Evolutionary conservation across 768 basidiomycete species (phyloP), one percentile per base, ranked within the genome.

Genomic region (Trametes sanguinea): DNA sequence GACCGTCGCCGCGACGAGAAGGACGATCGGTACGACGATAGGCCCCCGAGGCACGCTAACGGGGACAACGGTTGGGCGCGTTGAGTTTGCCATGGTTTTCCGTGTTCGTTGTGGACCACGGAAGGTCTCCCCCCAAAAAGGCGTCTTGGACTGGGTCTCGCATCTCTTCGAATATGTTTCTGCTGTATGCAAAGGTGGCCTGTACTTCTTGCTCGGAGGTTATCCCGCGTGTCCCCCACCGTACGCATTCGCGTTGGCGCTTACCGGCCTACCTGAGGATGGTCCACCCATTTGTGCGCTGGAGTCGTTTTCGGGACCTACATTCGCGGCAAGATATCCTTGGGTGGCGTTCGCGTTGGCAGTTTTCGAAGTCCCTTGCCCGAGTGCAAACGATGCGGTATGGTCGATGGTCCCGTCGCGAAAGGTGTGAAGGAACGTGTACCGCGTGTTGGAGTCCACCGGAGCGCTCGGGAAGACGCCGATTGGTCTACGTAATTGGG

Each of bases 1-100:
- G 87, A 88, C 75, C 82, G 83, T 77, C 86, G 87, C 77, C 88
- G 90, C 77, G 90, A 92, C 67, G 90, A 91, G 71, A 92, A 87
- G 78, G 89, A 92, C 70, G 89, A 90, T 55, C 87, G 87, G 50
- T 89, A 76, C 76, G 90, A 92, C 55, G 90, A 92, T 65, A 84
- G 90, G 76, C 77, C 83, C 61, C 71, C 88, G 72, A 86, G 87
- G 78, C 84, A 85, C 72, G 77, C 84, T 72, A 90, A 89, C 78
- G 89, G 89, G 73, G 90, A 92, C 79, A 86, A 62, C 65, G 69
- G 69, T 44, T 72, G 71, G 71, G 67, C 66, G 48, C 71, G 71
- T 62, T 72, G 65, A 71, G 66, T 29, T 51, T 57, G 64, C 66
- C 66, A 35, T 54, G 56, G 64, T 58, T 53, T 44, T 61, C 59